Evolutionary conservation across 2,329 filamentous ascomycete species (phyloP).

Genomic region (Calycina herbarum): DNA sequence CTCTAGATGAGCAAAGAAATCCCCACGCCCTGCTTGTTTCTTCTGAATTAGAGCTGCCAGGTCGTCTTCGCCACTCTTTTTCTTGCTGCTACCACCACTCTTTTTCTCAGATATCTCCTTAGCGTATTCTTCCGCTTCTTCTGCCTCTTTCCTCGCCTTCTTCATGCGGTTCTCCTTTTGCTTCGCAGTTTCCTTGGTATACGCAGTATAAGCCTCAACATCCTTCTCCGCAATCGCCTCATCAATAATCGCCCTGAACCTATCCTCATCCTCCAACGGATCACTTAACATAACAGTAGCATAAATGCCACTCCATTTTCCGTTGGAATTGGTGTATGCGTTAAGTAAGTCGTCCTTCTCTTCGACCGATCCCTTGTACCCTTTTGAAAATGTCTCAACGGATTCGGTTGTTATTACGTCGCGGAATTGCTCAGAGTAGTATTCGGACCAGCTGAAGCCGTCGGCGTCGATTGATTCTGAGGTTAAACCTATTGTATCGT

Average conservation of each 20-base stretch:
- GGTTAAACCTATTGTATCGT: slow-evolving; percentile 88
- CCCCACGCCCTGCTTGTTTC: slow-evolving; percentile 63
- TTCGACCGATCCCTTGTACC: slow-evolving; percentile 85
- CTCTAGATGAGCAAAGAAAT: slow-evolving; percentile 72
- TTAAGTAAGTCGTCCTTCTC: slow-evolving; percentile 76
- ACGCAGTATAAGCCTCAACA: slow-evolving; percentile 66
- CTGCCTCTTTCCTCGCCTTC: slow-evolving; percentile 64
- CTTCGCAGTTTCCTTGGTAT: slow-evolving; percentile 71
- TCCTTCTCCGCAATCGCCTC: slow-evolving; percentile 71
- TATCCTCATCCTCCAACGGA: slow-evolving; percentile 78
- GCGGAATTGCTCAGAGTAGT: slow-evolving; percentile 81
- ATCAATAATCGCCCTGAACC: slow-evolving; percentile 80
- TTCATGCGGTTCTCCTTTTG: slow-evolving; percentile 59
- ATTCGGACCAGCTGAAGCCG: slow-evolving; percentile 87
- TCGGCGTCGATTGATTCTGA: slow-evolving; percentile 78
- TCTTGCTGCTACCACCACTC: slow-evolving; percentile 44
- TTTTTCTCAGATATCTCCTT: slow-evolving; percentile 63
- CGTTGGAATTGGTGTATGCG: slow-evolving; percentile 72
- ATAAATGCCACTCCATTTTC: slow-evolving; percentile 76
- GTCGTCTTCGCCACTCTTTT: slow-evolving; percentile 47
- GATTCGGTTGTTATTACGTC: slow-evolving; percentile 72
- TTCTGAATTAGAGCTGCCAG: slow-evolving; percentile 75
- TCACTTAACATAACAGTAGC: slow-evolving; percentile 84
- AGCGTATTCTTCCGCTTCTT: slow-evolving; percentile 73
- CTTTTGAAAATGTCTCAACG: slow-evolving; percentile 71